Evolutionary conservation across 305 asterid species (phyloP).

Genomic region (Andrographis paniculata): DNA sequence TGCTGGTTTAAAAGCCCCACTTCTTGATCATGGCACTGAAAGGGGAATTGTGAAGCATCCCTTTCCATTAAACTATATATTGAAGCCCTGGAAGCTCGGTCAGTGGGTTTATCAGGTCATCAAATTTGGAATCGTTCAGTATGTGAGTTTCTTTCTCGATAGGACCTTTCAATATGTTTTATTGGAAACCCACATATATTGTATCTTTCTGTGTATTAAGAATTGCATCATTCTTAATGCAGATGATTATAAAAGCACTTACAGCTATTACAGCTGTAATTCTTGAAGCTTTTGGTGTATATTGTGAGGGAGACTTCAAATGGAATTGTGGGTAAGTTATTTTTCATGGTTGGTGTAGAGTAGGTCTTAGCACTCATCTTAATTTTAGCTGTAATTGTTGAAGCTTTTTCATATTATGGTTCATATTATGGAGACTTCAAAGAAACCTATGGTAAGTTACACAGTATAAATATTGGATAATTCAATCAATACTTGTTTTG

Average conservation of each 20-base stretch:
- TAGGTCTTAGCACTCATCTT: constrained; percentile 11
- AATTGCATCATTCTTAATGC: constrained; percentile 27
- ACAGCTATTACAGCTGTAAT: constrained; percentile 82
- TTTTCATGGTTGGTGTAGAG: constrained; percentile 6
- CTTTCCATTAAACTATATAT: constrained; percentile 66
- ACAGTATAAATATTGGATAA: constrained; percentile 1
- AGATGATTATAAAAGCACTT: constrained; percentile 93
- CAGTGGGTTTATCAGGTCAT: constrained; percentile 89
- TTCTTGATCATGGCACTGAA: constrained; percentile 68
- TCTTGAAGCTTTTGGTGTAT: constrained; percentile 87
- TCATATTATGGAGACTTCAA: constrained; percentile 53
- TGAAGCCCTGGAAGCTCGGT: constrained; percentile 91
- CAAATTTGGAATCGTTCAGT: constrained; percentile 92
- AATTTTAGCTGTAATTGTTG: constrained; percentile 47
- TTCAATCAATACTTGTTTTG: not conserved
- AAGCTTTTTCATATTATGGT: constrained; percentile 50
- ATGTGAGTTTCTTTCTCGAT: constrained; percentile 55
- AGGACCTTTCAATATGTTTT: constrained; percentile 13
- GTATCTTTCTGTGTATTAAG: constrained; percentile 14
- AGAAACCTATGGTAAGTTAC: constrained; percentile 48
- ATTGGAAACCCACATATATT: constrained; percentile 7
- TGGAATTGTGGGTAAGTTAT: constrained; percentile 92
- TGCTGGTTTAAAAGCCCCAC: constrained; percentile 51
- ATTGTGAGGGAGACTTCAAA: constrained; percentile 96
- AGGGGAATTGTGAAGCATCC: constrained; percentile 82